phyloP scores from a whole-genome alignment of 2,329 filamentous ascomycete genomes.

The Colletotrichum gloeosporioides region DNA sequence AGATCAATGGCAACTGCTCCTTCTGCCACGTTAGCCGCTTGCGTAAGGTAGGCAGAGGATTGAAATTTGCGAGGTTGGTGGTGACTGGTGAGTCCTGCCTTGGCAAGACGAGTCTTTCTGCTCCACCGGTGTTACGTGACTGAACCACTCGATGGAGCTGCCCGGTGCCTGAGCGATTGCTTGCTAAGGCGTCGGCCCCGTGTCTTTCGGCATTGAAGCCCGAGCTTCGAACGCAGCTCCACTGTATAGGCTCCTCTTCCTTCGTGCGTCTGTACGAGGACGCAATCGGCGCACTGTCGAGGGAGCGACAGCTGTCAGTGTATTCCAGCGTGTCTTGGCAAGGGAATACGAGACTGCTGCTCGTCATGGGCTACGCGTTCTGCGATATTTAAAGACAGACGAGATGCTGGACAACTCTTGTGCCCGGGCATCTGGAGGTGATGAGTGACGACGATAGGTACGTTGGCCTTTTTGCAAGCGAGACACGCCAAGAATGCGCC shows the following conservation, averaged over 20 bases:
- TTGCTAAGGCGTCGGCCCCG: neutral
- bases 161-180: neutral
- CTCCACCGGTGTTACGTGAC: neutral
- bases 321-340: neutral
- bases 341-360: neutral
- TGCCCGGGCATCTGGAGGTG: neutral
- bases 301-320: neutral
- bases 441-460: slow-evolving; percentile 4
- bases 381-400: neutral
- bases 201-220: slow-evolving; percentile 11
- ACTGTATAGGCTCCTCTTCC: slow-evolving; percentile 16
- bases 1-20: neutral
- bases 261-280: neutral
- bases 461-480: neutral
- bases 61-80: neutral
- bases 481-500: neutral
- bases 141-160: neutral
- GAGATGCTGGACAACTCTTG: neutral
- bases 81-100: neutral
- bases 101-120: neutral
- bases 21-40: neutral
- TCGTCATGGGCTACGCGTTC: slow-evolving; percentile 1
- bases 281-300: neutral
- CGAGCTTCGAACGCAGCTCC: slow-evolving; percentile 1
- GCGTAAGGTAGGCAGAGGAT: neutral